These are phyloP conservation scores for Rubus idaeus DNA, from an alignment of 306 rosid species.

Conservation along the genomic window DNA sequence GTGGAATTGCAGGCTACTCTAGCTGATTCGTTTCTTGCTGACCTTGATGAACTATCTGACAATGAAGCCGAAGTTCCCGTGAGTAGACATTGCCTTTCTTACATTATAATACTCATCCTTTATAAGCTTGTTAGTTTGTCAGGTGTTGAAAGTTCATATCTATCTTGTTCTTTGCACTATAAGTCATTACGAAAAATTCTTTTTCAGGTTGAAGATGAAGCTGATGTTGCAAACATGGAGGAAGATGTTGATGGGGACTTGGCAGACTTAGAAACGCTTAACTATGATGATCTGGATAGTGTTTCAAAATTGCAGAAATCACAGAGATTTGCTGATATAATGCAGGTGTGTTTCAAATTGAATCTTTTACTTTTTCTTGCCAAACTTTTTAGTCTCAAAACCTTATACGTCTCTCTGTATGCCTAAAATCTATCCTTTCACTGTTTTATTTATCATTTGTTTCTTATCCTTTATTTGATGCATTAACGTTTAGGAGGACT, in stretches of 20 bases:
- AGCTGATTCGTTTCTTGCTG: slow-evolving; percentile 95
- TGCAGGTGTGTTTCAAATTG: slow-evolving; percentile 51
- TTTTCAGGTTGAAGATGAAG: slow-evolving; percentile 62
- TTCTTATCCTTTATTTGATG: background rate
- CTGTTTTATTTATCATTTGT: background rate
- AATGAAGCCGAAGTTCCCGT: slow-evolving; percentile 73
- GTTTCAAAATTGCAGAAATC: slow-evolving; percentile 93
- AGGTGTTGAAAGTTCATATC: background rate
- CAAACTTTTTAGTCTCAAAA: background rate
- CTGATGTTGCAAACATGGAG: slow-evolving; percentile 66
- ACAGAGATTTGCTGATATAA: slow-evolving; percentile 68
- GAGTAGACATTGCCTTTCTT: slow-evolving; percentile 16
- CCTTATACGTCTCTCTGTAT: background rate
- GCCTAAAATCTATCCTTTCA: background rate
- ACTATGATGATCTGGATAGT: slow-evolving; percentile 90
- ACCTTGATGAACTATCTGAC: slow-evolving; percentile 93
- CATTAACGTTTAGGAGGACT: too few species aligned
- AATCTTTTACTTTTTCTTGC: background rate
- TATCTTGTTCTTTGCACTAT: background rate
- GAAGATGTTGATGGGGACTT: slow-evolving; percentile 92
- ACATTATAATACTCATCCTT: background rate
- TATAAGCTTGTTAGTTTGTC: background rate
- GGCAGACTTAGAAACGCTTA: slow-evolving; percentile 81
- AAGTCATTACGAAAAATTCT: background rate
- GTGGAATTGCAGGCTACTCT: slow-evolving; percentile 72